Base-by-base conservation (phyloP, 768 basidiomycete species). In the Tulasnella calospora region DNA sequence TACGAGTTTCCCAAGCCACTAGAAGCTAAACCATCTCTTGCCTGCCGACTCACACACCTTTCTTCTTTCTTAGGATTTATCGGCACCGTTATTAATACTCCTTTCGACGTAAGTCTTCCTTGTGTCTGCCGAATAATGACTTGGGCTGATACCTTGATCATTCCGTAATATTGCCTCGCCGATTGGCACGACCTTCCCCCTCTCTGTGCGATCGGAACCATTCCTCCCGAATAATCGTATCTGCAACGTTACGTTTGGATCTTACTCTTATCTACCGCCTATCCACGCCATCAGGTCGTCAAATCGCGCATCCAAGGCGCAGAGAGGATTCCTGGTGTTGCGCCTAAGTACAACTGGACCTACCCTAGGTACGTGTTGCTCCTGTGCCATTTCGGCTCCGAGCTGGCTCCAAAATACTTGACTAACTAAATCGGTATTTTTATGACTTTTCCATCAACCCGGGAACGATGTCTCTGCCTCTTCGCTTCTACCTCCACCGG, bases 231-330 rank as follows among this genome's bases (percentile, higher is more conserved):
- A 67, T 27, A 67, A 67, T 10, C 61, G 0, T 35, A 17, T 30
- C 51, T 8, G 4, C 33, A 35, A 67, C 33, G n/a, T 35, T 35
- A 35, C 30, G 61, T 30, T 33, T 13, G 13, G 12, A 36, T 72
- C 27, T 40, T 23, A 47, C 84, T 81, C 38, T 17, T 67, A 17
- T 27, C 33, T 35, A 46, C 77, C 51, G 71, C 7, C 23, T 57
- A 69, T 47, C 57, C 44, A 67, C 74, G 36, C 79, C 44, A 78
- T 27, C 80, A 97, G 92, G 96, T 99, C 80, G 94, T 98, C 79
- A 98, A 99, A 85, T 96, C 95, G 21, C 92, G 97, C 70, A 96
- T 99, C 51, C 98, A 99, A 85, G 91, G 93, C 67, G 85, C 89
- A 27, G 86, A 86, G 57, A 89, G 87, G 38, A 89, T 82, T 4